A percentile compares a stretch with the other conserved stretches of the same genome.
Evolutionary conservation across 306 rosid genomes (phyloP).

Genomic region (Phaseolus lunatus): DNA sequence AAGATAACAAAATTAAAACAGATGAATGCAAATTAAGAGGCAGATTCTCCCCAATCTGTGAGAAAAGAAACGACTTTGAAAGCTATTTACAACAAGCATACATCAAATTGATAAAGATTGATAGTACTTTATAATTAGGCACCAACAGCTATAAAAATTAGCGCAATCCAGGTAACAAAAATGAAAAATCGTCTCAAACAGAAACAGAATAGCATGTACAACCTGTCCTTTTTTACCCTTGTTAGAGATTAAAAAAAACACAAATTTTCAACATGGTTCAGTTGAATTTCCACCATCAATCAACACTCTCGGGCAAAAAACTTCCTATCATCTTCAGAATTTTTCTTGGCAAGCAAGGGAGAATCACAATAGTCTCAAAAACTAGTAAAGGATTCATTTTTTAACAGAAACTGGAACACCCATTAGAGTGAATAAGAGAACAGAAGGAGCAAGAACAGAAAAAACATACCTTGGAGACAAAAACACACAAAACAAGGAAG

Average conservation of each 20-base stretch:
- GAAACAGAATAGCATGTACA: slow-evolving; percentile 46
- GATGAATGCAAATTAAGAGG: slow-evolving; percentile 16
- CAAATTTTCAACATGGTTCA: slow-evolving; percentile 17
- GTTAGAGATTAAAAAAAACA: slow-evolving; percentile 15
- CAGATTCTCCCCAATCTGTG: slow-evolving; percentile 33
- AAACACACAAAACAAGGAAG: slow-evolving; percentile 29
- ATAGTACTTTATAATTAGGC: slow-evolving; percentile 4
- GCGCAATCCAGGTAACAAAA: slow-evolving; percentile 40
- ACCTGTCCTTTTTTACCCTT: slow-evolving; percentile 36
- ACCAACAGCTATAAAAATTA: slow-evolving; percentile 32
- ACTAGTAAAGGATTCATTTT: slow-evolving; percentile 25
- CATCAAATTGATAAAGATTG: slow-evolving; percentile 24
- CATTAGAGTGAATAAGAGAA: slow-evolving; percentile 14
- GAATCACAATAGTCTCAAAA: not conserved
- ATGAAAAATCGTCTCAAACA: slow-evolving; percentile 52
- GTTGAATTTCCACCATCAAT: slow-evolving; percentile 15
- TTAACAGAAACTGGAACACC: slow-evolving; percentile 37
- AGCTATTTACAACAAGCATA: slow-evolving; percentile 36
- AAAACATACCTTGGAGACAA: slow-evolving; percentile 49
- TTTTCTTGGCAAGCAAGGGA: slow-evolving; percentile 46
- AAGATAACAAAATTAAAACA: slow-evolving; percentile 42
- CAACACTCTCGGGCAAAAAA: not conserved
- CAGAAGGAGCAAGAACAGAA: not conserved
- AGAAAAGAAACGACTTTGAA: not conserved
- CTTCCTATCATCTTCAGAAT: not conserved